These are phyloP conservation scores for Epichloe sylvatica DNA, from an alignment of 2,329 filamentous ascomycete genomes.

Conservation along the genomic window DNA sequence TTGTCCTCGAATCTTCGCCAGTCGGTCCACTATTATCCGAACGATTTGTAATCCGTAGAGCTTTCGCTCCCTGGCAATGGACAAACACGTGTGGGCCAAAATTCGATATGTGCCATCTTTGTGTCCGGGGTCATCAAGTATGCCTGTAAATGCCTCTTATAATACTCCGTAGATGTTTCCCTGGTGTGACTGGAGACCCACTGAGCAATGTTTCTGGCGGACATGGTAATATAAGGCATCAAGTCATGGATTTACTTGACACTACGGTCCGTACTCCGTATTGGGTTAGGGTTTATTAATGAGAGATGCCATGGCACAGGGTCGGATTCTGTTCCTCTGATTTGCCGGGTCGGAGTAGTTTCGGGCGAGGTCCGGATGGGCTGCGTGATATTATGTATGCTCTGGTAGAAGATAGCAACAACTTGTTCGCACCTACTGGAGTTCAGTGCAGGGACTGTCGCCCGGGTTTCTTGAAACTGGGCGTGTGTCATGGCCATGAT, in stretches of 20 bases:
- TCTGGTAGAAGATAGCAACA: slow-evolving; percentile 49
- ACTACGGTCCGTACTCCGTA: slow-evolving; percentile 27
- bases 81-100: slow-evolving; percentile 46
- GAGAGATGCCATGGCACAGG: no score
- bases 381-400: slow-evolving; percentile 41
- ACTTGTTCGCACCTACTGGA: slow-evolving; percentile 47
- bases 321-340: slow-evolving; percentile 17
- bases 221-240: slow-evolving; percentile 31
- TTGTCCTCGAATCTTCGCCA: slow-evolving; percentile 53
- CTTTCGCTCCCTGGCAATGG: slow-evolving; percentile 51
- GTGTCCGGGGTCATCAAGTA: slow-evolving; percentile 57
- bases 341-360: slow-evolving; percentile 50
- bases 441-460: slow-evolving; percentile 54
- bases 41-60: slow-evolving; percentile 39
- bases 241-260: slow-evolving; percentile 46
- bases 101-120: slow-evolving; percentile 55
- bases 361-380: slow-evolving; percentile 46
- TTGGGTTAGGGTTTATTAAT: no score
- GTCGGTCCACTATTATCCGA: slow-evolving; percentile 46
- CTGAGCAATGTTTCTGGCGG: slow-evolving; percentile 60
- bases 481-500: slow-evolving; percentile 31
- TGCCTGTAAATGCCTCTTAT: slow-evolving; percentile 44
- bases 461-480: slow-evolving; percentile 52
- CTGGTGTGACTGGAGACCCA: slow-evolving; percentile 56
- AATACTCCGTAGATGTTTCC: slow-evolving; percentile 49